Percentiles rank a stretch among this genome's conserved stretches.
These are phyloP conservation scores for Vigna angularis DNA, from an alignment of 306 rosid species.

Conservation along the genomic window DNA sequence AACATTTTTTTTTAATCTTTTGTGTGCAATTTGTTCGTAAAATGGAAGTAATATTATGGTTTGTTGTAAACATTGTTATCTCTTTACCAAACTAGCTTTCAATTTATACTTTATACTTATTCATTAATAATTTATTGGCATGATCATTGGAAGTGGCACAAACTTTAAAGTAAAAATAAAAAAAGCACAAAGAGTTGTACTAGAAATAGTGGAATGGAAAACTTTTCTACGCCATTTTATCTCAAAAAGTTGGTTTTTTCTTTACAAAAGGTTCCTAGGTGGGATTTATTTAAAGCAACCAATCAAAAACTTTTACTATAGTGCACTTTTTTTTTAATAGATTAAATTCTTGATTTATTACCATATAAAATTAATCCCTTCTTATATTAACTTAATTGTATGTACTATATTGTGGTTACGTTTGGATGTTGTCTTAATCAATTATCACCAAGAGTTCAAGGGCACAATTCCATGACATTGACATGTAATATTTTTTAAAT, in stretches of 20 bases:
- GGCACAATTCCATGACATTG: neutral
- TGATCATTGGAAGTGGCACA: neutral
- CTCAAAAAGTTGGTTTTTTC: constrained; percentile 21
- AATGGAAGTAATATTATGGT: neutral
- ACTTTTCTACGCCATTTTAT: constrained; percentile 13
- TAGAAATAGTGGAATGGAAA: neutral
- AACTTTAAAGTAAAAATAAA: constrained; percentile 9
- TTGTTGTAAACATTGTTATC: constrained; percentile 9
- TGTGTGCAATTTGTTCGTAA: constrained; percentile 29
- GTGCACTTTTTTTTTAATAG: neutral
- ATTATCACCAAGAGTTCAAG: neutral
- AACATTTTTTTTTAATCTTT: neutral
- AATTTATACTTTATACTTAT: neutral
- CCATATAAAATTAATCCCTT: neutral
- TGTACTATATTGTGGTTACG: neutral
- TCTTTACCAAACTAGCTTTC: constrained; percentile 24
- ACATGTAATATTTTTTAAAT: neutral
- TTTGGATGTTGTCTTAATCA: neutral
- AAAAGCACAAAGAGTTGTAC: neutral
- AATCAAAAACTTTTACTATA: constrained; percentile 32
- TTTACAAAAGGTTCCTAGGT: constrained; percentile 26
- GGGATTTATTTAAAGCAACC: constrained; percentile 35
- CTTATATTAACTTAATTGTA: neutral
- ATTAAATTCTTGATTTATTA: too few species aligned
- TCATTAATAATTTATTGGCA: constrained; percentile 16